Evolutionary conservation across 169 alveolate genomes (phyloP), one percentile per base, ranked within the genome.

Genomic region (Eimeria tenella): DNA sequence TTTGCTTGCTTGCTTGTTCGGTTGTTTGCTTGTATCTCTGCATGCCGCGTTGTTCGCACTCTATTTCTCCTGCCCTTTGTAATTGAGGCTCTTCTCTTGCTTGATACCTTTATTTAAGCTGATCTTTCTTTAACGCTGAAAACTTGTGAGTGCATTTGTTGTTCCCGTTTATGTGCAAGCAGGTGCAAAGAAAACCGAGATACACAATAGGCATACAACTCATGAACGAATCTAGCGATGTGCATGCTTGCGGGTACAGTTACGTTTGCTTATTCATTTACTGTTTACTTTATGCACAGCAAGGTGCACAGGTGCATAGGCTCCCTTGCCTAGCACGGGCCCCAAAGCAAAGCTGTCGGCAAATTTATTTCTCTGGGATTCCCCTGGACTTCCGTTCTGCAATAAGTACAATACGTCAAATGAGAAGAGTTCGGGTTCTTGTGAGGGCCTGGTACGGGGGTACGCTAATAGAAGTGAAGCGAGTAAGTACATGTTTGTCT

Each of bases 281-380:
- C 42, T 31, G 42, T 31, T 65, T 50, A 86, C 93, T 42, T 96
- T 96, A 82, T 98, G 97, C 4, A 96, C 83, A 11, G 97, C 99
- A 21, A 95, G 94, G 94, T 96, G 97, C 5, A 98, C 99, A 11
- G 96, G 95, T 7, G 98, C 99, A 95, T 98, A 98, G 11, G 98
- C 98, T 0, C 99, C 99, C 90, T 97, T 91, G 3, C 99, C 98
- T 58, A 98, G 25, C 15, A 58, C 65, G 13, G 65, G 93, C 5
- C 82, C 93, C 19, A 86, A 65, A 68, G 17, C 25, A 21, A 86
- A 86, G 63, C 50, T 62, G 10, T 86, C 93, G 52, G 93, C 63
- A n/a, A 86, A 86, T 4, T 25, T 13, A 50, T 60, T 63, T 49
- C 68, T 86, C 13, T 10, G 17, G 60, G 70, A 11, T 23, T 73